These are phyloP conservation scores for Lyophyllum atratum DNA, from an alignment of 768 basidiomycete species.

Conservation along the genomic window DNA sequence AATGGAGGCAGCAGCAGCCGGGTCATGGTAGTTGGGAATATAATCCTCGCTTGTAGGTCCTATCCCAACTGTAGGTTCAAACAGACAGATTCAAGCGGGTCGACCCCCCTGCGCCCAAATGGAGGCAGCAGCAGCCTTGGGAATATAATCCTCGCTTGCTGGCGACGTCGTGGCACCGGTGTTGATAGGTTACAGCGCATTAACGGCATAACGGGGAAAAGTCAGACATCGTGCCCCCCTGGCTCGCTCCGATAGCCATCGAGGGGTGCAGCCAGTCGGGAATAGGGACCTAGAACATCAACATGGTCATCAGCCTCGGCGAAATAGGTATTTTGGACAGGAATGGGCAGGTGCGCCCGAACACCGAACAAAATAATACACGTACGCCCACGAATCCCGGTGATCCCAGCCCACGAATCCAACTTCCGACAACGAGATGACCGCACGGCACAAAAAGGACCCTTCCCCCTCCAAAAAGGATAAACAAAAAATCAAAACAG, in stretches of 20 bases:
- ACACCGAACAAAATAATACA: neutral
- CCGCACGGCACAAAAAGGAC: neutral
- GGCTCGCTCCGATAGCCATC: neutral
- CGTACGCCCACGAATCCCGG: neutral
- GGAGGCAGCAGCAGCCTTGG: neutral
- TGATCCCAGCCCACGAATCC: neutral
- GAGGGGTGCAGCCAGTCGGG: neutral
- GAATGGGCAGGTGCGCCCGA: neutral
- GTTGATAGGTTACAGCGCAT: slow-evolving; percentile 1
- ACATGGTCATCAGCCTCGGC: neutral
- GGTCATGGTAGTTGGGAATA: neutral
- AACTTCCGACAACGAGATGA: neutral
- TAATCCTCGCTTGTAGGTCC: no score
- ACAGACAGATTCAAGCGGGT: no score
- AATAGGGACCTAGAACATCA: neutral
- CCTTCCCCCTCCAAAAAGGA: neutral
- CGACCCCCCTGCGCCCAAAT: neutral
- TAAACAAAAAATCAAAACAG: neutral
- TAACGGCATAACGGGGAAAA: neutral
- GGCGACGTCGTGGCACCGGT: neutral
- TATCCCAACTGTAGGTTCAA: neutral
- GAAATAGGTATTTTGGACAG: no score
- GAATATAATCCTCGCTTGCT: neutral
- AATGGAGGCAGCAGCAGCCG: neutral
- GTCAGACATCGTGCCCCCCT: neutral